Evolutionary conservation across 169 alveolate species (phyloP), one percentile per base, ranked within the genome.

Genomic region (Plasmodium vivax): DNA sequence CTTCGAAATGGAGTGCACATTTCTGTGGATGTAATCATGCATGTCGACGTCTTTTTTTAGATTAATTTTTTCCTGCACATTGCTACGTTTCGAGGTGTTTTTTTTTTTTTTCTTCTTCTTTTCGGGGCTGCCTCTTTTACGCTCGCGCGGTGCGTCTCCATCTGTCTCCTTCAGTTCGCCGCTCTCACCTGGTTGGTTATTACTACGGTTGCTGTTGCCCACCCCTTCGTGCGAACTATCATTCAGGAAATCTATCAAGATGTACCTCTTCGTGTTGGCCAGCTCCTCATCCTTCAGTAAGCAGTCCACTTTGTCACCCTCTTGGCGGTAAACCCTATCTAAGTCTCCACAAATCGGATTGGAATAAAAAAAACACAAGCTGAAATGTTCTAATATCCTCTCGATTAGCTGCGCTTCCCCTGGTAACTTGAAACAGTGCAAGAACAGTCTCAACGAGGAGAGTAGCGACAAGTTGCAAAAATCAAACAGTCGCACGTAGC

Each of bases 371-470:
- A 92, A 83, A 32, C 92, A 73, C 47, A 92, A 72, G 41, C 95
- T 92, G 56, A 92, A 92, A 36, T 92, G 95, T 45, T 98, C 98
- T 92, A 98, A 96, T 82, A 98, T 97, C 84, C 99, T 93, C 85
- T 98, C 99, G 54, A 98, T 98, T 85, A 97, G 97, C 79, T 98
- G 99, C 6, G 99, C 96, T 93, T 98, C 99, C 1, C 99, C 99
- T 0, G 99, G 99, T 45, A 98, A 92, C 88, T 98, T 96, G 95
- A 98, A 98, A 19, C 98, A 92, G 19, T 97, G 90, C 77, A 98
- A 87, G 77, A 97, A 95, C 62, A 85, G 82, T 83, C 99, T 95
- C 30, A 98, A 93, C 3, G 98, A 98, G 94, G 94, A 96, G 36
- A 98, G 98, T 41, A 98, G 92, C 9, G 98, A 96, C 80, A 97